Percentiles rank a stretch among this genome's conserved stretches.
Evolutionary conservation across 805 yeast species (phyloP).

Genomic region (Maudiozyma barnettii): DNA sequence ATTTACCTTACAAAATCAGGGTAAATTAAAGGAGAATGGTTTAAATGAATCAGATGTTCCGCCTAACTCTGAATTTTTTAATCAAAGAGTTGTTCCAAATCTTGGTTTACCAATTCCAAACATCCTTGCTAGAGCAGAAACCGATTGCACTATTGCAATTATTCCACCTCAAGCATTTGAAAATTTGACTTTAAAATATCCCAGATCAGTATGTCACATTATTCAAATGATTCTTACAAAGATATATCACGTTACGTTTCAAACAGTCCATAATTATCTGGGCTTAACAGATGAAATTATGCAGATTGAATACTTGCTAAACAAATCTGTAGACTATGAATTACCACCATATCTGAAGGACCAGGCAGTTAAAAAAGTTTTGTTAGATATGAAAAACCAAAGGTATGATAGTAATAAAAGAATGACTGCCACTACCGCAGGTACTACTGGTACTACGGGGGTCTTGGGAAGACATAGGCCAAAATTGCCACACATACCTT

Average conservation of each 20-base stretch:
- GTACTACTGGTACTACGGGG: background rate
- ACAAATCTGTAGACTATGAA: conserved; percentile 37
- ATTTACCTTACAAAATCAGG: background rate
- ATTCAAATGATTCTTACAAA: conserved; percentile 86
- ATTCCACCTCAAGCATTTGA: conserved; percentile 81
- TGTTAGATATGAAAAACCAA: background rate
- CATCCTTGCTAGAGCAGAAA: conserved; percentile 65
- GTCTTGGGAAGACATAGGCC: background rate
- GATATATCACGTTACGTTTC: conserved; percentile 82
- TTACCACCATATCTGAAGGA: conserved; percentile 61
- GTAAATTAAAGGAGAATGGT: background rate
- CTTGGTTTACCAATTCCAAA: conserved; percentile 21
- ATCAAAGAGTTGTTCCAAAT: background rate
- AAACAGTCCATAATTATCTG: conserved; percentile 77
- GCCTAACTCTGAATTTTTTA: background rate
- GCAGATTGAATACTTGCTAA: conserved; percentile 62
- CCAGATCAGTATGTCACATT: conserved; percentile 85
- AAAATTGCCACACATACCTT: conserved; percentile 11
- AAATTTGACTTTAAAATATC: conserved; percentile 61
- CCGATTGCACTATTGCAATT: conserved; percentile 77
- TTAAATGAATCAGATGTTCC: background rate
- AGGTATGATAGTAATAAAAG: background rate
- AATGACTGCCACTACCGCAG: background rate
- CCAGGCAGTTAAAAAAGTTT: conserved; percentile 38
- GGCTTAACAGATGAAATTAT: conserved; percentile 77